A percentile compares a stretch with the other conserved stretches of the same genome.
phyloP scores from a whole-genome alignment of 768 basidiomycete genomes.

The Panaeolus papilionaceus region DNA sequence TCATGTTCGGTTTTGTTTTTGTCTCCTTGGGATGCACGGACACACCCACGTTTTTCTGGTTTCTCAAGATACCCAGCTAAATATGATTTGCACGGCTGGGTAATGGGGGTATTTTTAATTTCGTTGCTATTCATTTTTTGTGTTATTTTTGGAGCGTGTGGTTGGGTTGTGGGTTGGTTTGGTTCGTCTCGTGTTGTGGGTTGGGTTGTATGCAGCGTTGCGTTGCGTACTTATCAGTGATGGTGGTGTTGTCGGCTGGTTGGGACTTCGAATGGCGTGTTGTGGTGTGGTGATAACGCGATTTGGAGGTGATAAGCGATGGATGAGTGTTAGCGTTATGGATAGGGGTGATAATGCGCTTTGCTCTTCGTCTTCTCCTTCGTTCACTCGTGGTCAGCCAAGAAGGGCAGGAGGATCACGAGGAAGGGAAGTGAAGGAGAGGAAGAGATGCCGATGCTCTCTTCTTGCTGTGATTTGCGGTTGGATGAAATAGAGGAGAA shows the following conservation, averaged over 20 bases:
- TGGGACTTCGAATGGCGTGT: not conserved
- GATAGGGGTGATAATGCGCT: not conserved
- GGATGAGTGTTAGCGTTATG: not conserved
- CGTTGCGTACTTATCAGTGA: not conserved
- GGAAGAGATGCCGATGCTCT: not conserved
- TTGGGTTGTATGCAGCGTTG: not conserved
- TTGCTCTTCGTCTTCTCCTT: not conserved
- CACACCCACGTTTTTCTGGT: no score
- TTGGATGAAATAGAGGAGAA: constrained; percentile 5
- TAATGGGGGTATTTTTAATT: constrained; percentile 8
- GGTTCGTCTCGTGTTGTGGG: not conserved
- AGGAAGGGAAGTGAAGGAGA: no score
- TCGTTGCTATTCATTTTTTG: not conserved
- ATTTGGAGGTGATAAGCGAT: not conserved
- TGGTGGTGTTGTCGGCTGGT: not conserved
- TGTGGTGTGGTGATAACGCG: not conserved
- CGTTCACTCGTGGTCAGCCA: not conserved
- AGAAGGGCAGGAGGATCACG: constrained; percentile 1
- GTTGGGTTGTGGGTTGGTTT: not conserved
- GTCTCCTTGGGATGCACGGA: no score
- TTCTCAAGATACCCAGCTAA: no score
- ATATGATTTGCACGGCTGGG: not conserved
- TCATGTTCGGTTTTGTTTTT: no score
- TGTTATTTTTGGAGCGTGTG: not conserved
- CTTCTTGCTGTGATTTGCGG: constrained; percentile 17